A percentile compares a stretch with the other conserved stretches of the same genome.
These are phyloP conservation scores for Talaromyces wortmannii DNA, from an alignment of 495 filamentous ascomycete species.

Conservation along the genomic window DNA sequence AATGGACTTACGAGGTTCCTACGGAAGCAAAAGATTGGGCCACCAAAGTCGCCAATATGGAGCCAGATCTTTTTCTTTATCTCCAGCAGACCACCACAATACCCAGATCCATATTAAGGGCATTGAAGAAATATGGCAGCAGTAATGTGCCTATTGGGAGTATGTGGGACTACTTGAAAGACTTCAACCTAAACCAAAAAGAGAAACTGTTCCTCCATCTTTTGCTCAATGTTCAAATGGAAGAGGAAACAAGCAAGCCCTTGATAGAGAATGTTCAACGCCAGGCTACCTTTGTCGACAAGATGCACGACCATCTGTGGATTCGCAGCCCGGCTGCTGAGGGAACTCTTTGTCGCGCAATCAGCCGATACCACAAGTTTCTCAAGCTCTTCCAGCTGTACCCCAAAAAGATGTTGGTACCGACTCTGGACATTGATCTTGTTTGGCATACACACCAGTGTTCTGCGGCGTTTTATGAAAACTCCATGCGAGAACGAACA, in stretches of 20 bases:
- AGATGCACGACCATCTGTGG: constrained; percentile 19
- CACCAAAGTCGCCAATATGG: not conserved
- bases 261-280: constrained; percentile 9
- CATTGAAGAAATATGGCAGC: not conserved
- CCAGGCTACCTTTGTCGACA: constrained; percentile 16
- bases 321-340: constrained; percentile 22
- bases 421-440: constrained; percentile 19
- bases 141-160: not conserved
- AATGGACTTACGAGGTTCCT: not conserved
- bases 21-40: not conserved
- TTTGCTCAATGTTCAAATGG: not conserved
- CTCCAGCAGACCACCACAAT: not conserved
- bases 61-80: constrained; percentile 1
- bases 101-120: not conserved
- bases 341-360: constrained; percentile 12
- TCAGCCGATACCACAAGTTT: constrained; percentile 21
- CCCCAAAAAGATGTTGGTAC: constrained; percentile 10
- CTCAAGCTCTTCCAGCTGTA: constrained; percentile 16
- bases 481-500: not conserved
- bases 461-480: constrained; percentile 7
- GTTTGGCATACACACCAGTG: constrained; percentile 44
- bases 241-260: not conserved
- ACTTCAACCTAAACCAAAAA: not conserved
- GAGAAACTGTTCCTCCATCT: not conserved
- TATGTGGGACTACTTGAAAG: not conserved